Evolutionary conservation across 306 rosid species (phyloP).

Genomic region (Gastrolobium bilobum): DNA sequence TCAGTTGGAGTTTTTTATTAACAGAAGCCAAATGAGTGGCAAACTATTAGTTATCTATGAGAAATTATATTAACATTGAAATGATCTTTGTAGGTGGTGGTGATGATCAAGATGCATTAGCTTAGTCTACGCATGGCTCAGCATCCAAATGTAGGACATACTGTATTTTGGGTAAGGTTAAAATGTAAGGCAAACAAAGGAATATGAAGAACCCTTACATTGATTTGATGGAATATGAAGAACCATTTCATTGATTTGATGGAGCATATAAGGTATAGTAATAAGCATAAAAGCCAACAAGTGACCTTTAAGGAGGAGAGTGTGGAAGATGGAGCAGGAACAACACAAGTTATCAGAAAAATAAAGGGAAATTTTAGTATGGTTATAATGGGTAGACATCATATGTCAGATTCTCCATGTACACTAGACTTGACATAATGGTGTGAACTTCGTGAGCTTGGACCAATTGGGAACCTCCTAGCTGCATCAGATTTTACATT

Average conservation of each 20-base stretch:
- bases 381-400: conserved; percentile 47
- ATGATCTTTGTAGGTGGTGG: conserved; percentile 46
- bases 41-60: not conserved
- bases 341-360: conserved; percentile 22
- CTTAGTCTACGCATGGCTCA: conserved; percentile 44
- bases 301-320: conserved; percentile 43
- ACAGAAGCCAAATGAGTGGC: conserved; percentile 22
- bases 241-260: conserved; percentile 43
- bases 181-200: not conserved
- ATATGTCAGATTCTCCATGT: conserved; percentile 40
- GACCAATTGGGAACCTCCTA: conserved; percentile 46
- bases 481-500: conserved; percentile 54
- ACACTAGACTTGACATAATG: conserved; percentile 47
- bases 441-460: conserved; percentile 55
- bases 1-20: conserved; percentile 38
- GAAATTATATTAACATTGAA: conserved; percentile 28
- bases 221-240: conserved; percentile 33
- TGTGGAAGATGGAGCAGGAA: conserved; percentile 50
- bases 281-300: not conserved
- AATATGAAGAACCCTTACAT: too few species aligned
- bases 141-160: conserved; percentile 44
- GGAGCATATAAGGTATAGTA: conserved; percentile 27
- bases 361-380: conserved; percentile 30
- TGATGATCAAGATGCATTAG: conserved; percentile 57
- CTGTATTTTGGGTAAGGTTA: conserved; percentile 36